Conservation (phyloP, 495 filamentous ascomycete species). For the Daldinia grandis region DNA sequence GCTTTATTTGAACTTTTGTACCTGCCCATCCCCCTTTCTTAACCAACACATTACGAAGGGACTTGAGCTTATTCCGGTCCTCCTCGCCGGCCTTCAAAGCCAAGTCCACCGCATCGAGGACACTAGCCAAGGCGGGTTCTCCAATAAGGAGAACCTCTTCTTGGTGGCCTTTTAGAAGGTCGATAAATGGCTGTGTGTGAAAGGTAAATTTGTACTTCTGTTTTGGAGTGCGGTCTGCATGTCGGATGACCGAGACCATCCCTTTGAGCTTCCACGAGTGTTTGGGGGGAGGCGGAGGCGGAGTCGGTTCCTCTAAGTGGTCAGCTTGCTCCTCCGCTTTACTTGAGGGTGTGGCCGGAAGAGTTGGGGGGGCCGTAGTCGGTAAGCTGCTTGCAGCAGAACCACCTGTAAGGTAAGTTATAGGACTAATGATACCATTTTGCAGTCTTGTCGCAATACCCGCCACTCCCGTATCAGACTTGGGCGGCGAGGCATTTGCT, state of each 20-base stretch:
- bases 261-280: constrained; percentile 98
- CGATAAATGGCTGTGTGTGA: constrained; percentile 94
- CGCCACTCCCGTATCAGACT: constrained; percentile 45
- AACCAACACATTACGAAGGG: constrained; percentile 83
- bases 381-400: constrained; percentile 49
- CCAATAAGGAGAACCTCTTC: constrained; percentile 96
- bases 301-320: constrained; percentile 45
- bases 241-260: constrained; percentile 95
- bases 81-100: constrained; percentile 81
- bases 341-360: constrained; percentile 52
- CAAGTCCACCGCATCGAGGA: constrained; percentile 80
- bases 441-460: constrained; percentile 46
- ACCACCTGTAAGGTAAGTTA: constrained; percentile 45
- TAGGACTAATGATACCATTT: constrained; percentile 47
- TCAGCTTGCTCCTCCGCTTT: constrained; percentile 35
- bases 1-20: constrained; percentile 99
- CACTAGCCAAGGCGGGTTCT: constrained; percentile 87
- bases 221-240: constrained; percentile 96
- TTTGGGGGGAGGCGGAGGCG: constrained; percentile 86
- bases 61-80: constrained; percentile 83
- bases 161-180: constrained; percentile 90
- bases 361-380: constrained; percentile 53
- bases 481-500: constrained; percentile 41
- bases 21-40: constrained; percentile 94
- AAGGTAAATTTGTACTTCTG: constrained; percentile 99